These are phyloP conservation scores for Saccharomycopsis oosterbeekiorum DNA, from an alignment of 805 yeast genomes.

Conservation along the genomic window DNA sequence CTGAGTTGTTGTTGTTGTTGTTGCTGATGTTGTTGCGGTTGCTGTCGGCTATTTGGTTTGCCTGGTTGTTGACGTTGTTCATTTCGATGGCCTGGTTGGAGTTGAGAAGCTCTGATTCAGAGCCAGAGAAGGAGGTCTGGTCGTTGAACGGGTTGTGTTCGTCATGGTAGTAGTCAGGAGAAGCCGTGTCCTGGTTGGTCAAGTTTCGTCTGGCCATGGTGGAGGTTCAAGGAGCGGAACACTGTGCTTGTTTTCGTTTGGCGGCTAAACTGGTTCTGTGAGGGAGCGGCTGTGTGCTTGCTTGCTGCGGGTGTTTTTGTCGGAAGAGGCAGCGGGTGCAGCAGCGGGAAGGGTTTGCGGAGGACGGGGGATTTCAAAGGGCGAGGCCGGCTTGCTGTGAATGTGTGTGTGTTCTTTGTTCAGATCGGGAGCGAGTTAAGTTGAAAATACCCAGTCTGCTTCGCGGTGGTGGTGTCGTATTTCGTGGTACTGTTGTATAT, in stretches of 20 bases:
- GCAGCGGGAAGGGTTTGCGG: too few relatives aligned
- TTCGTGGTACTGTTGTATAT: too few relatives aligned
- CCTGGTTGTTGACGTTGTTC: conserved; percentile 5
- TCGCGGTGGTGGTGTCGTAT: too few relatives aligned
- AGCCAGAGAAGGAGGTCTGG: conserved; percentile 19
- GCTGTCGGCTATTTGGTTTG: conserved; percentile 8
- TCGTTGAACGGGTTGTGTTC: conserved; percentile 22
- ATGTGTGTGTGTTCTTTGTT: too few relatives aligned
- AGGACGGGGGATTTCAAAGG: too few relatives aligned
- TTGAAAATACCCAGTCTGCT: background rate
- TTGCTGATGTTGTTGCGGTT: conserved; percentile 2
- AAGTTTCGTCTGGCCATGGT: conserved; percentile 26
- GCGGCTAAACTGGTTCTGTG: background rate
- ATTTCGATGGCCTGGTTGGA: background rate
- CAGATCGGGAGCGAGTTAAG: too few relatives aligned
- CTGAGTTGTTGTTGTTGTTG: conserved; percentile 13
- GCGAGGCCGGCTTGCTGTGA: too few relatives aligned
- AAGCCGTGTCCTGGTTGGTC: conserved; percentile 21
- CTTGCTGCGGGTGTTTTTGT: too few relatives aligned
- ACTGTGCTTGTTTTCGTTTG: too few relatives aligned
- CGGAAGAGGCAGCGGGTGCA: background rate
- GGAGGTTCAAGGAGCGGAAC: too few relatives aligned
- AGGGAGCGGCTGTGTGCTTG: too few relatives aligned
- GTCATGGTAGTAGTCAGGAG: conserved; percentile 25
- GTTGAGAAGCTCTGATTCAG: conserved; percentile 5